phyloP scores from a whole-genome alignment of 305 asterid species.

The Ilex paraguariensis region DNA sequence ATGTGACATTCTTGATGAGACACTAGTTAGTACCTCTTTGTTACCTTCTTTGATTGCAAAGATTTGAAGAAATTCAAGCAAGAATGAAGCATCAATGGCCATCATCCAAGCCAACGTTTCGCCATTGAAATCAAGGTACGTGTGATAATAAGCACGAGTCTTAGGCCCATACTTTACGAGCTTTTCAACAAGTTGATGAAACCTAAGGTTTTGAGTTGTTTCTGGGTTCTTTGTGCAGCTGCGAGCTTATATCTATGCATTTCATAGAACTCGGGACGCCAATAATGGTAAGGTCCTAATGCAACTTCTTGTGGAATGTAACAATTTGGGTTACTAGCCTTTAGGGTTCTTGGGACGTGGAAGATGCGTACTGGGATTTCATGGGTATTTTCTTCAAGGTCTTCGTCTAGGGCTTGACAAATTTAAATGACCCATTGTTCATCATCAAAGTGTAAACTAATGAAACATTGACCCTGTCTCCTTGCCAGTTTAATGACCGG shows the following conservation, averaged over 20 bases:
- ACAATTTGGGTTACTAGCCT: constrained; percentile 1
- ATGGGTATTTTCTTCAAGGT: too few relatives aligned
- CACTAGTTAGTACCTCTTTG: neutral
- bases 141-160: constrained; percentile 38
- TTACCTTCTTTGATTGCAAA: constrained; percentile 2
- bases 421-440: constrained; percentile 5
- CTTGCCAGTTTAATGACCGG: too few relatives aligned
- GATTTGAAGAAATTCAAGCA: constrained; percentile 35
- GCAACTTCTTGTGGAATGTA: constrained; percentile 11
- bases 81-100: constrained; percentile 44
- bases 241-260: constrained; percentile 12
- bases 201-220: constrained; percentile 14
- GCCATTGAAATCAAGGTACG: constrained; percentile 29
- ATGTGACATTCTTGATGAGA: constrained; percentile 12
- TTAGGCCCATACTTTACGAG: constrained; percentile 22
- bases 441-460: neutral
- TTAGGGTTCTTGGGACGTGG: constrained; percentile 8
- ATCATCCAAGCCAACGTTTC: constrained; percentile 51
- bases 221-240: constrained; percentile 5
- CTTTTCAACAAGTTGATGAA: constrained; percentile 28
- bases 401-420: too few relatives aligned
- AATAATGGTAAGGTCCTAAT: constrained; percentile 11
- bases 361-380: constrained; percentile 10
- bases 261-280: constrained; percentile 7
- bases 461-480: too few relatives aligned